These are phyloP conservation scores for Russula abietina DNA, from an alignment of 768 basidiomycete genomes.

Conservation along the genomic window DNA sequence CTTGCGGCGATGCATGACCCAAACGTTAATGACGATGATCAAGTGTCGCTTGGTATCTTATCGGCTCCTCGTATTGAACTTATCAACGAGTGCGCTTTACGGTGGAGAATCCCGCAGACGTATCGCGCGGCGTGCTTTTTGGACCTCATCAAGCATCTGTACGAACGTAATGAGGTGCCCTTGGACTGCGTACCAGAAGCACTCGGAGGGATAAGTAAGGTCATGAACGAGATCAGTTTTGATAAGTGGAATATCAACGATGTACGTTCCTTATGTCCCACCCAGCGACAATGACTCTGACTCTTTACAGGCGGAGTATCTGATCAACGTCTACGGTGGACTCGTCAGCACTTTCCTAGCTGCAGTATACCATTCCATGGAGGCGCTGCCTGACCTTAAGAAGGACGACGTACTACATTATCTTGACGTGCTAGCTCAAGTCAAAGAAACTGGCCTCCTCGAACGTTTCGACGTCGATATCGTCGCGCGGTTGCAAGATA, in stretches of 20 bases:
- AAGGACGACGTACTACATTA: constrained; percentile 60
- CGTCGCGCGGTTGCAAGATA: constrained; percentile 55
- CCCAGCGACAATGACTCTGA: constrained; percentile 9
- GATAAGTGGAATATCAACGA: constrained; percentile 78
- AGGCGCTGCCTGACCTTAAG: constrained; percentile 68
- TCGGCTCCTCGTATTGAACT: constrained; percentile 73
- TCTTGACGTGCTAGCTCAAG: constrained; percentile 61
- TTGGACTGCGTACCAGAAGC: constrained; percentile 94
- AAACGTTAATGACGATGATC: constrained; percentile 89
- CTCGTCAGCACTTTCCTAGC: constrained; percentile 87
- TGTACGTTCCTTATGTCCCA: constrained; percentile 43
- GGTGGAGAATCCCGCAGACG: constrained; percentile 83
- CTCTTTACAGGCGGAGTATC: constrained; percentile 51
- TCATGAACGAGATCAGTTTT: constrained; percentile 61
- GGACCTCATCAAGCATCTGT: constrained; percentile 79
- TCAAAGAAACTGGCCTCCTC: constrained; percentile 65
- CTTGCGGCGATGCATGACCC: constrained; percentile 85
- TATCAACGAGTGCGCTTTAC: constrained; percentile 78
- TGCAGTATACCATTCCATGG: constrained; percentile 77
- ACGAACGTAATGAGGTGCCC: constrained; percentile 85
- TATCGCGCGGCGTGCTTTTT: constrained; percentile 78
- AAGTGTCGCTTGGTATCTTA: constrained; percentile 90
- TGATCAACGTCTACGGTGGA: constrained; percentile 59
- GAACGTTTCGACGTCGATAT: constrained; percentile 71
- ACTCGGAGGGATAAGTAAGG: constrained; percentile 63